phyloP scores from a whole-genome alignment of 768 basidiomycete species.

The Auriscalpium orientale region DNA sequence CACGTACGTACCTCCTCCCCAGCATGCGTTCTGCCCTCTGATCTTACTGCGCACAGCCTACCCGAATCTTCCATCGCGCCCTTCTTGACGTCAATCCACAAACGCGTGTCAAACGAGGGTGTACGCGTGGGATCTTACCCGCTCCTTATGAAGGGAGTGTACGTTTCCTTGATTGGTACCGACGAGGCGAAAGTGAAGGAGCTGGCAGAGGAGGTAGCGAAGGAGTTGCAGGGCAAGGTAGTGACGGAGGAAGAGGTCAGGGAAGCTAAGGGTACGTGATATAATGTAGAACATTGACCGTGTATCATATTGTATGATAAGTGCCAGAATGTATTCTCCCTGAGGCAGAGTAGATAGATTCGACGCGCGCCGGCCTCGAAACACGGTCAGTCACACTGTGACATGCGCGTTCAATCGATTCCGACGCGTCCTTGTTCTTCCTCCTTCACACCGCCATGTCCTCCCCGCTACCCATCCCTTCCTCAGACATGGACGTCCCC shows the following conservation, averaged over 20 bases:
- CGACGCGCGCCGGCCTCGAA: background rate
- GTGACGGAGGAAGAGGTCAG: slow-evolving; percentile 62
- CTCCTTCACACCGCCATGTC: slow-evolving; percentile 10
- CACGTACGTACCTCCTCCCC: slow-evolving; percentile 37
- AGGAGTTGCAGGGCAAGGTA: slow-evolving; percentile 47
- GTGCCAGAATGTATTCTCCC: too few species aligned
- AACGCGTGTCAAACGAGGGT: slow-evolving; percentile 62
- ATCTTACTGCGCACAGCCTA: slow-evolving; percentile 32
- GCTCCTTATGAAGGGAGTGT: slow-evolving; percentile 49
- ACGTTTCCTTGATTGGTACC: slow-evolving; percentile 51
- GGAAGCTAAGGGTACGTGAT: slow-evolving; percentile 32
- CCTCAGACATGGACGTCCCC: slow-evolving; percentile 11
- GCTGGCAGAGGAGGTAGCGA: slow-evolving; percentile 57
- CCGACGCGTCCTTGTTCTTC: background rate
- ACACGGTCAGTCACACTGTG: slow-evolving; percentile 14
- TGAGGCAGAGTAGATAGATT: too few species aligned
- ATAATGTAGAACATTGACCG: background rate
- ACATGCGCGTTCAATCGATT: slow-evolving; percentile 10
- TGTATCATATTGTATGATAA: too few species aligned
- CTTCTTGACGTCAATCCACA: slow-evolving; percentile 72
- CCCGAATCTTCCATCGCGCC: slow-evolving; percentile 86
- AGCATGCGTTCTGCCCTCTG: background rate
- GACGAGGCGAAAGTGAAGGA: slow-evolving; percentile 40
- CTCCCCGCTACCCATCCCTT: slow-evolving; percentile 14
- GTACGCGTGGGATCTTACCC: slow-evolving; percentile 82